These are phyloP conservation scores for Pontederia paniculata DNA, from an alignment of 176 grass and related monocot species.

Conservation along the genomic window DNA sequence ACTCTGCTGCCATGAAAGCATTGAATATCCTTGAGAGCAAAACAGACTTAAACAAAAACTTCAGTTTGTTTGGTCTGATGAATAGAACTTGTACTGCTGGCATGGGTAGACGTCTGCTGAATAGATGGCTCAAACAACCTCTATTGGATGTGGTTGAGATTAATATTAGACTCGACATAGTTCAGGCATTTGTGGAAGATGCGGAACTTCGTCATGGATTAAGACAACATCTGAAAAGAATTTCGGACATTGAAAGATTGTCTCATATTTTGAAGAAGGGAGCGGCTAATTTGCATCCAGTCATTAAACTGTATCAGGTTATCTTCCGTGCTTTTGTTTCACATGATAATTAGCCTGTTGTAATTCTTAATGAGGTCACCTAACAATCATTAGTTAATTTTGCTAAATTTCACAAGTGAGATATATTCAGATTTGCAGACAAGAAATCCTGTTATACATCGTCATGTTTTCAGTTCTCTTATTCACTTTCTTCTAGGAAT, in stretches of 20 bases:
- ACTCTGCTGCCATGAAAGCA: constrained; percentile 82
- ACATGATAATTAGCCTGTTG: neutral
- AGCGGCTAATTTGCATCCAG: constrained; percentile 62
- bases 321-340: constrained; percentile 17
- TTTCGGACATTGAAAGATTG: constrained; percentile 74
- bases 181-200: constrained; percentile 85
- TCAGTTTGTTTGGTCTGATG: constrained; percentile 97
- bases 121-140: constrained; percentile 92
- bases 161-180: constrained; percentile 73
- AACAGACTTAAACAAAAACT: constrained; percentile 93
- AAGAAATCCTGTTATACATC: no score
- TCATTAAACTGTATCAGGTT: constrained; percentile 90
- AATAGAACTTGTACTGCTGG: constrained; percentile 96
- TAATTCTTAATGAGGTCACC: no score
- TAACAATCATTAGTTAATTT: no score
- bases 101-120: constrained; percentile 88
- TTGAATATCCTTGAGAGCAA: constrained; percentile 83
- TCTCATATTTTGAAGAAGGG: constrained; percentile 51
- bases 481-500: no score
- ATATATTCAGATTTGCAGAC: no score
- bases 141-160: constrained; percentile 77
- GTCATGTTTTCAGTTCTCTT: no score
- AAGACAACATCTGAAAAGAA: constrained; percentile 72
- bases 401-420: no score
- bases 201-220: constrained; percentile 69